Evolutionary conservation across 2,329 filamentous ascomycete species (phyloP), one percentile per base, ranked within the genome.

Genomic region (Ophiognomonia clavigignenti-juglandacearum): DNA sequence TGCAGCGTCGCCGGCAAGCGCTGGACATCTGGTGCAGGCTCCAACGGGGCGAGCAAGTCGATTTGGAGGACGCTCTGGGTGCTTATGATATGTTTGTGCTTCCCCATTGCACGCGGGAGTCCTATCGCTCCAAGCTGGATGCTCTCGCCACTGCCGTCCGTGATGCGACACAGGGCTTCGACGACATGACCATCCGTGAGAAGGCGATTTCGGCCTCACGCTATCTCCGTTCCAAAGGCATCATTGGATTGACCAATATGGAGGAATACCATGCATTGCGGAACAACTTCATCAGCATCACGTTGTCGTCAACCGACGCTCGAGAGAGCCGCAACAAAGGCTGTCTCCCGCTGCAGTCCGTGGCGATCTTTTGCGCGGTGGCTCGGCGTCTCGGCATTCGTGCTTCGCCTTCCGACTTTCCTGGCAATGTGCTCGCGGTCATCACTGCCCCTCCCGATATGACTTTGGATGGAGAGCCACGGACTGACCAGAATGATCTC

Each of bases 391-490:
- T 85, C 9, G 77, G 75, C 8, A 63, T 86, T 20, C 68, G 78
- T 54, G 82, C 83, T 2, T 70, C 70, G n/a, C 81, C 80, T 10
- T 85, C 80, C 52, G 80, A 78, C 41, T 84, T 80, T 56, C 80
- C 82, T 7, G 77, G 77, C 54, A 83, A 86, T 59, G 81, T 86
- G 27, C 76, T 83, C 56, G 80, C 77, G 29, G 74, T 85, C n/a
- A 70, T 86, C 18, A 65, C 46, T 5, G 45, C 53, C 53, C 44
- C 48, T 35, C 20, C 60, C 56, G 39, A 59, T 48, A 43, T 57
- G 52, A 56, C 57, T 56, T 65, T 45, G 56, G 66, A 49, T 38
- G 53, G 37, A 47, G 64, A 11, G 43, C 53, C 24, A 47, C 54
- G 27, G 47, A 43, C 14, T 36, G 32, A 18, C 41, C 48, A 23